phyloP scores from a whole-genome alignment of 345 rosid species.

The Erysimum cheiranthoides region DNA sequence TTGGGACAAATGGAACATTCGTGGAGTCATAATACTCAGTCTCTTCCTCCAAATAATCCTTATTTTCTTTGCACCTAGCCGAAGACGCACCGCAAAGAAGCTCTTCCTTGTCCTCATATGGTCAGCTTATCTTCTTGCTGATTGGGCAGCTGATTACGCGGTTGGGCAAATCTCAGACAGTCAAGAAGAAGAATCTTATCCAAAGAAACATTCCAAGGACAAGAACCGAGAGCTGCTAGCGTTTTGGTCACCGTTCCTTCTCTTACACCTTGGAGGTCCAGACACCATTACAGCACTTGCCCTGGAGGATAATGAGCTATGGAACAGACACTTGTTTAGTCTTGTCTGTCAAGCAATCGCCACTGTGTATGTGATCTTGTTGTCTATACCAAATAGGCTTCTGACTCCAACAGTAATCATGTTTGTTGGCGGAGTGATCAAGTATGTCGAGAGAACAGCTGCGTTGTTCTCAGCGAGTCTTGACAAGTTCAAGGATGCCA shows the following conservation, averaged over 20 bases:
- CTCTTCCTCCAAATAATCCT: slow-evolving; percentile 64
- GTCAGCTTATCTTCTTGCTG: slow-evolving; percentile 51
- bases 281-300: slow-evolving; percentile 52
- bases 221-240: slow-evolving; percentile 33
- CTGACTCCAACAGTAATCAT: slow-evolving; percentile 35
- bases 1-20: slow-evolving; percentile 68
- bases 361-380: slow-evolving; percentile 46
- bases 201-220: not conserved
- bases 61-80: slow-evolving; percentile 54
- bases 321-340: slow-evolving; percentile 45
- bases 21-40: slow-evolving; percentile 63
- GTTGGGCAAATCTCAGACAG: slow-evolving; percentile 50
- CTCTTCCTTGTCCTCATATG: slow-evolving; percentile 47
- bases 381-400: slow-evolving; percentile 41
- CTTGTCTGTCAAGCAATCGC: slow-evolving; percentile 43
- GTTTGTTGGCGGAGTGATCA: slow-evolving; percentile 50
- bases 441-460: slow-evolving; percentile 53
- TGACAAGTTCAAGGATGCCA: slow-evolving; percentile 43
- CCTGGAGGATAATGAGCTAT: slow-evolving; percentile 50
- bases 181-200: slow-evolving; percentile 24
- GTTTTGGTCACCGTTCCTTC: slow-evolving; percentile 50
- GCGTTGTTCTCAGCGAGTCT: slow-evolving; percentile 53
- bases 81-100: slow-evolving; percentile 53
- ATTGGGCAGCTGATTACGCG: slow-evolving; percentile 47
- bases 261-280: slow-evolving; percentile 55